These are phyloP conservation scores for Lactarius trivialis DNA, from an alignment of 768 basidiomycete genomes.

Conservation along the genomic window DNA sequence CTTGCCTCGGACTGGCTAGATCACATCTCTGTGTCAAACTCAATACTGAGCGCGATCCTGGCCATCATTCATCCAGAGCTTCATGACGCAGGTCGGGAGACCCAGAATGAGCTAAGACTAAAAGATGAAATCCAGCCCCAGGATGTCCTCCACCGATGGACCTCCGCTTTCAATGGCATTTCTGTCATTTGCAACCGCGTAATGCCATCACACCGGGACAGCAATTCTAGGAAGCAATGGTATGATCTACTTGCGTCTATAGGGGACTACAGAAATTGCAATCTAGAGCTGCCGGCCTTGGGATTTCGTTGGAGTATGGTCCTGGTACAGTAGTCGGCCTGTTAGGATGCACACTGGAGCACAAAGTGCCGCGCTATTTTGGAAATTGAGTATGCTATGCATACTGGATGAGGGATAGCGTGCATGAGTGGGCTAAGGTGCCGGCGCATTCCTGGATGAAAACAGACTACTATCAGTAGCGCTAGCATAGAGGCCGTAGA, in stretches of 20 bases:
- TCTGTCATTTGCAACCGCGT: background rate
- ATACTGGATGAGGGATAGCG: background rate
- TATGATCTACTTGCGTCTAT: background rate
- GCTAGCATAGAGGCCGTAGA: too few species aligned
- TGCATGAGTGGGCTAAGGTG: background rate
- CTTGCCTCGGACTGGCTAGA: background rate
- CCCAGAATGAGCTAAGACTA: background rate
- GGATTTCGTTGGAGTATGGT: background rate
- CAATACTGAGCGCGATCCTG: background rate
- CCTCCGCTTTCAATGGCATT: background rate
- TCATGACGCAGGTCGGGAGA: background rate
- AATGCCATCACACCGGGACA: background rate
- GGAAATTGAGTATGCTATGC: background rate
- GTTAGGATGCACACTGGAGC: background rate
- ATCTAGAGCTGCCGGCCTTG: background rate
- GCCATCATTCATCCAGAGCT: background rate
- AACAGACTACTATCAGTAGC: background rate
- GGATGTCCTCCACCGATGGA: background rate
- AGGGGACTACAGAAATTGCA: background rate
- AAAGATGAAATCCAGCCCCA: background rate
- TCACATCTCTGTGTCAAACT: background rate
- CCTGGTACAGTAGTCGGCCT: background rate
- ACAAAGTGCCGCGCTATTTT: background rate
- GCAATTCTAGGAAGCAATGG: background rate
- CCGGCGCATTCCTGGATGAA: background rate